A percentile compares a stretch with the other conserved stretches of the same genome.
phyloP scores from a whole-genome alignment of 139 green algal genomes.

The Astrephomene gubernaculifera region DNA sequence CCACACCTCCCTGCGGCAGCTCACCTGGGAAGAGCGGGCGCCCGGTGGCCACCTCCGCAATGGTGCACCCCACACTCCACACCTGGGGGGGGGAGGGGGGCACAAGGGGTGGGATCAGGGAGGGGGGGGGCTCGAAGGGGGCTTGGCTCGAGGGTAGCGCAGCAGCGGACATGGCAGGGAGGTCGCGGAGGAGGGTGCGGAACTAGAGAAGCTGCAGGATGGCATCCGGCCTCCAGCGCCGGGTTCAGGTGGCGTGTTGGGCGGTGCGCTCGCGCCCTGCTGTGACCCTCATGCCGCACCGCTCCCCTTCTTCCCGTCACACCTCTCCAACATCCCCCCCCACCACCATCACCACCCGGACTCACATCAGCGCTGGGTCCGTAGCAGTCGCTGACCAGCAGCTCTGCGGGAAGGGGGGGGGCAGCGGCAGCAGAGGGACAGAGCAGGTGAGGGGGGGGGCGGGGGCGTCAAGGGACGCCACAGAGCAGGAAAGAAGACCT shows the following conservation, averaged over 20 bases:
- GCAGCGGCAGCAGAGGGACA: neutral
- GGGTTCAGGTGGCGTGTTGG: too few species aligned
- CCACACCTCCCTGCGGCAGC: neutral
- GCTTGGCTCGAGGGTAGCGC: neutral
- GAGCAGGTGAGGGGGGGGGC: neutral
- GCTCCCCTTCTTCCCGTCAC: neutral
- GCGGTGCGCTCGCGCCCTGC: too few species aligned
- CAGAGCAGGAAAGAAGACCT: neutral
- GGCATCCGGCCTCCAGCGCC: too few species aligned
- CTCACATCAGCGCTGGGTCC: slow-evolving; percentile 72
- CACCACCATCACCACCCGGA: neutral
- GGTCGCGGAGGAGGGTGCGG: neutral
- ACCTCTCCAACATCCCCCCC: neutral
- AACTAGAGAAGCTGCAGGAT: too few species aligned
- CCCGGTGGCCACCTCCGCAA: slow-evolving; percentile 78
- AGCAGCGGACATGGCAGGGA: neutral
- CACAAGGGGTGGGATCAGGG: neutral
- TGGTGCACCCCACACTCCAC: slow-evolving; percentile 69
- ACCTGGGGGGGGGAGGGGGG: neutral
- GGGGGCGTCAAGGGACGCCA: neutral
- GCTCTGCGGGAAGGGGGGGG: slow-evolving; percentile 63
- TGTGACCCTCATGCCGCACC: neutral
- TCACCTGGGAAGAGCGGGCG: slow-evolving; percentile 75
- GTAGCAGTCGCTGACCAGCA: slow-evolving; percentile 83
- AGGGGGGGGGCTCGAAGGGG: neutral